A percentile compares a stretch with the other conserved stretches of the same genome.
Evolutionary conservation across 148 eudicot species (phyloP).

Genomic region (Persicaria tinctoria): DNA sequence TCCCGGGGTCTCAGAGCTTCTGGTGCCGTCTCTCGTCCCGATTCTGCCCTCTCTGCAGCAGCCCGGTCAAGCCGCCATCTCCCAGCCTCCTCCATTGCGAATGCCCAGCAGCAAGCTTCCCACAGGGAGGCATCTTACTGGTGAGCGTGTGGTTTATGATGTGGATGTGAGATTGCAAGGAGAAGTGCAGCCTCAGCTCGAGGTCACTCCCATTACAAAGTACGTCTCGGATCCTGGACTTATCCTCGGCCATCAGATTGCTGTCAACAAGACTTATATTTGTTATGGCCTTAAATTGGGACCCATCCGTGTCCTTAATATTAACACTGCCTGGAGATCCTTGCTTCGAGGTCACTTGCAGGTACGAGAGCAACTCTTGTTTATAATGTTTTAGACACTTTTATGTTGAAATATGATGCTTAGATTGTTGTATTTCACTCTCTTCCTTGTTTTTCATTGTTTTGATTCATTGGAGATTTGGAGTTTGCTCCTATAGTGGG

Average conservation of each 20-base stretch:
- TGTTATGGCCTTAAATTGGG: constrained; percentile 96
- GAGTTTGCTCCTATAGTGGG: not conserved
- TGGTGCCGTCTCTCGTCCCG: constrained; percentile 16
- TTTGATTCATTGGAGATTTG: not conserved
- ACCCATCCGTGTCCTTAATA: constrained; percentile 79
- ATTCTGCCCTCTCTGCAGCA: constrained; percentile 13
- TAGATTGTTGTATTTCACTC: not conserved
- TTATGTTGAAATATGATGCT: not conserved
- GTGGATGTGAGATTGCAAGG: constrained; percentile 69
- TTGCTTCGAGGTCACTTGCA: constrained; percentile 84
- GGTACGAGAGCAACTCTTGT: constrained; percentile 27
- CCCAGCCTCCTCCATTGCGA: constrained; percentile 40
- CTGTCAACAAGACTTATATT: constrained; percentile 81
- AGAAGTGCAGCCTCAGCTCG: constrained; percentile 95
- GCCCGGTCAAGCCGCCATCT: constrained; percentile 21
- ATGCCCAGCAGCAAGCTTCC: constrained; percentile 79
- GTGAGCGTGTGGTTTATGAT: constrained; percentile 59
- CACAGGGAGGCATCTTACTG: constrained; percentile 71
- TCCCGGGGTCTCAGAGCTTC: constrained; percentile 37
- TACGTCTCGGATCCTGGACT: constrained; percentile 86
- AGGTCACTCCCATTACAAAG: constrained; percentile 94
- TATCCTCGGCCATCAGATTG: constrained; percentile 82
- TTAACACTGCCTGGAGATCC: constrained; percentile 83
- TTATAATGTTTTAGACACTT: not conserved
- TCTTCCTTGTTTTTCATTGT: not conserved